phyloP scores from a whole-genome alignment of 1,139 yeast species.

The Debaryomyces udenii region DNA sequence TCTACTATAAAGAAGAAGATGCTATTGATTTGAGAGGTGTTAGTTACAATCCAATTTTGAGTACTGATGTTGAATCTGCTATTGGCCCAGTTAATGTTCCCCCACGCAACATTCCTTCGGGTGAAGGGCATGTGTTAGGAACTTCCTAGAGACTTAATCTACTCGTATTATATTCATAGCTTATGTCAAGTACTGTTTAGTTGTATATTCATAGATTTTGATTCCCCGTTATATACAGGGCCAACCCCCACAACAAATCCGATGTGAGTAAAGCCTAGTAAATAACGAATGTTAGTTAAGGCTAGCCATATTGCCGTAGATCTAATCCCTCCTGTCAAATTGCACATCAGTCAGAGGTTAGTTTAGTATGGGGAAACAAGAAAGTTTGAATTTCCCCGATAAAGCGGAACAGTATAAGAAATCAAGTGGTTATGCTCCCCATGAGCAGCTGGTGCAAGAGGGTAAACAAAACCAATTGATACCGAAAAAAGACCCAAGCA shows the following conservation, averaged over 20 bases:
- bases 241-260: constrained; percentile 8
- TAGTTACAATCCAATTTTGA: constrained; percentile 38
- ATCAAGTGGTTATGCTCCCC: background rate
- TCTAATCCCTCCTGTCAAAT: no score
- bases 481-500: background rate
- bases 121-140: constrained; percentile 41
- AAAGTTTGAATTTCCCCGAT: constrained; percentile 1
- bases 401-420: constrained; percentile 1
- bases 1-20: constrained; percentile 58
- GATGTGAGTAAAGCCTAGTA: constrained; percentile 1
- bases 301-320: no score
- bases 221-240: constrained; percentile 8
- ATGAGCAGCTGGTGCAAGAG: background rate
- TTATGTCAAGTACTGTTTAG: background rate
- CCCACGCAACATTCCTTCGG: constrained; percentile 22
- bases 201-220: constrained; percentile 2
- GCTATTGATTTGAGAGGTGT: constrained; percentile 49
- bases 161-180: background rate
- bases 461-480: constrained; percentile 1
- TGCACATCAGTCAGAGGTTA: background rate
- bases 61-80: constrained; percentile 24
- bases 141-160: constrained; percentile 1
- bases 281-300: background rate
- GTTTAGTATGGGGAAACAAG: constrained; percentile 7
- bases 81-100: constrained; percentile 5